Evolutionary conservation across 2,329 filamentous ascomycete species (phyloP).

Genomic region (Lachnellula hyalina): DNA sequence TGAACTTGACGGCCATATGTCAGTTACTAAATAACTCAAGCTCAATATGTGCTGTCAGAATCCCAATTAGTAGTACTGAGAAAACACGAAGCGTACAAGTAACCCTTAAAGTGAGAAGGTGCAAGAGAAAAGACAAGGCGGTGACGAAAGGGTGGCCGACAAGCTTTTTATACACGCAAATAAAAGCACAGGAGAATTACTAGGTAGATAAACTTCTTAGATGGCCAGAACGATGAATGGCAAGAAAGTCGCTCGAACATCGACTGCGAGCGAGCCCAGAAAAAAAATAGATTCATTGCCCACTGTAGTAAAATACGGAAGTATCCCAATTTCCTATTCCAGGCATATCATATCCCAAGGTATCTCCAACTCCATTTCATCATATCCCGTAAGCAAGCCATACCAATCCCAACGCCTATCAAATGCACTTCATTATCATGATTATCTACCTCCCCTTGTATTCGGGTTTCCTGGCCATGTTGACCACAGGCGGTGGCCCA

Average conservation of each 20-base stretch:
- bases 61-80: not conserved
- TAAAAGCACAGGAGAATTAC: too few species aligned
- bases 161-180: too few species aligned
- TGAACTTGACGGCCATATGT: too few species aligned
- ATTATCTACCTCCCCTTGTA: constrained; percentile 17
- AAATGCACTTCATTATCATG: not conserved
- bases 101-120: too few species aligned
- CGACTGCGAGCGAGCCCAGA: not conserved
- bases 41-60: not conserved
- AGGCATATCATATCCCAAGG: not conserved
- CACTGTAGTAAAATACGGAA: not conserved
- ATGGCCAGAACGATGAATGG: too few species aligned
- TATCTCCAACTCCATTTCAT: not conserved
- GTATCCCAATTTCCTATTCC: not conserved
- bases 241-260: too few species aligned
- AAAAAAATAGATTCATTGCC: not conserved
- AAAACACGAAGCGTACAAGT: not conserved
- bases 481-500: constrained; percentile 75
- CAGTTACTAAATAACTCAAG: not conserved
- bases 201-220: too few species aligned
- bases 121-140: too few species aligned
- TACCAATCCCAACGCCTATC: not conserved
- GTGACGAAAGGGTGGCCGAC: too few species aligned
- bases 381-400: not conserved
- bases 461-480: constrained; percentile 75